These are phyloP conservation scores for Hymenotorrendiella dingleyae DNA, from an alignment of 2,329 filamentous ascomycete genomes.

Conservation along the genomic window DNA sequence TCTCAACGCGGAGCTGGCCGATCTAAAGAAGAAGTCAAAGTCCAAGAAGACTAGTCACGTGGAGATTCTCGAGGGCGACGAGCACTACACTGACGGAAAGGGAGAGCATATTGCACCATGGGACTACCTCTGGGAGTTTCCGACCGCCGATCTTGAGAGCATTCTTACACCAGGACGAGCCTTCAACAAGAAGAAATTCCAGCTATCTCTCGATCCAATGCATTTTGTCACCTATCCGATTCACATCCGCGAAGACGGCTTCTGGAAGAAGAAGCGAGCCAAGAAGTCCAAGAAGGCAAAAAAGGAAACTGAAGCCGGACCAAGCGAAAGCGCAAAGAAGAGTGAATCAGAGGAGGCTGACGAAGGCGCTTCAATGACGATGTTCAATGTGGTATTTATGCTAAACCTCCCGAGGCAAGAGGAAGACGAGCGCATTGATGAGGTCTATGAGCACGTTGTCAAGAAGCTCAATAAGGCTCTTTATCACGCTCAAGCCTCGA, in stretches of 20 bases:
- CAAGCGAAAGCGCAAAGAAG: slow-evolving; percentile 7
- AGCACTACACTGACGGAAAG: slow-evolving; percentile 47
- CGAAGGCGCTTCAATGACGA: slow-evolving; percentile 58
- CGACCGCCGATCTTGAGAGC: slow-evolving; percentile 72
- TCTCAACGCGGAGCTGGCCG: slow-evolving; percentile 13
- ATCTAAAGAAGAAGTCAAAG: too few species aligned
- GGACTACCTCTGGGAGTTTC: slow-evolving; percentile 69
- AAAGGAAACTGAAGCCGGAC: slow-evolving; percentile 20
- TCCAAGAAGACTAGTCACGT: slow-evolving; percentile 20
- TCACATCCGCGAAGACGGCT: slow-evolving; percentile 71
- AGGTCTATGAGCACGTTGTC: slow-evolving; percentile 83
- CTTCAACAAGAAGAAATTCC: slow-evolving; percentile 77
- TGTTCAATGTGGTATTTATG: slow-evolving; percentile 97
- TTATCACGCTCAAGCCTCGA: slow-evolving; percentile 86
- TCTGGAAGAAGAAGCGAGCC: slow-evolving; percentile 60
- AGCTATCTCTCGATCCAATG: slow-evolving; percentile 73
- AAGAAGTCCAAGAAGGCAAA: slow-evolving; percentile 33
- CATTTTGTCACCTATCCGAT: slow-evolving; percentile 79
- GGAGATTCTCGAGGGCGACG: slow-evolving; percentile 20
- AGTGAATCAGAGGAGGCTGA: slow-evolving; percentile 27
- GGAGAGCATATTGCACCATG: slow-evolving; percentile 57
- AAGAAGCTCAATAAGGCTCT: slow-evolving; percentile 90
- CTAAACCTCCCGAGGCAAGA: slow-evolving; percentile 75
- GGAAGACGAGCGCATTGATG: slow-evolving; percentile 64
- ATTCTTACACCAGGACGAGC: slow-evolving; percentile 69